Evolutionary conservation across 179 eudicot species (phyloP).

Genomic region (Beta corolliflora): DNA sequence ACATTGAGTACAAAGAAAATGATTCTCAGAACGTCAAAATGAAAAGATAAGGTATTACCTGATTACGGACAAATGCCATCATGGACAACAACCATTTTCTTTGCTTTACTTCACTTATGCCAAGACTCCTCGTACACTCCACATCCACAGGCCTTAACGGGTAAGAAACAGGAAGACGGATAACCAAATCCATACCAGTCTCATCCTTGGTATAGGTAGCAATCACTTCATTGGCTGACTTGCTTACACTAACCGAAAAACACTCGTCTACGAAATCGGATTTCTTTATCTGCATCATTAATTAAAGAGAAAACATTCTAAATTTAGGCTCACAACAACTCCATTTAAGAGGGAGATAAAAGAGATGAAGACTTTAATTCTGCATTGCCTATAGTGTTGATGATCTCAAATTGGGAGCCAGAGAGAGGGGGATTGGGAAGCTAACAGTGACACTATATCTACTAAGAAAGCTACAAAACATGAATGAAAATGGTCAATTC

Average conservation of each 20-base stretch:
- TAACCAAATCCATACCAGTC: slow-evolving; percentile 92
- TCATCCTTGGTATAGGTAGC: slow-evolving; percentile 99
- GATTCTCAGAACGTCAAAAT: background rate
- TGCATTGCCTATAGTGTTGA: background rate
- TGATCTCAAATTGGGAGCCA: background rate
- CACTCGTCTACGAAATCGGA: slow-evolving; percentile 77
- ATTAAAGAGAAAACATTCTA: slow-evolving; percentile 1
- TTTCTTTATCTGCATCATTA: slow-evolving; percentile 75
- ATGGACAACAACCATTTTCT: slow-evolving; percentile 94
- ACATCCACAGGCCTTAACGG: slow-evolving; percentile 88
- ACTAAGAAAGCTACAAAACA: background rate
- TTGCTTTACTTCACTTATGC: slow-evolving; percentile 90
- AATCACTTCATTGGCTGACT: slow-evolving; percentile 90
- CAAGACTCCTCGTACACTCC: slow-evolving; percentile 90
- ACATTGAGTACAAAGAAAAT: background rate
- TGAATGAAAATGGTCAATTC: background rate
- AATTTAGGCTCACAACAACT: background rate
- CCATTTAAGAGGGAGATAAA: background rate
- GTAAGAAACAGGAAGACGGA: slow-evolving; percentile 91
- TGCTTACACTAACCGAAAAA: slow-evolving; percentile 92
- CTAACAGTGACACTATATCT: background rate
- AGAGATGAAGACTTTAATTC: background rate
- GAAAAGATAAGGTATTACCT: slow-evolving; percentile 41
- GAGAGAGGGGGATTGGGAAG: background rate
- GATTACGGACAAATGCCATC: slow-evolving; percentile 87